Conservation (phyloP, 352 stramenopile genomes). For the Pythium pyrilobum region DNA sequence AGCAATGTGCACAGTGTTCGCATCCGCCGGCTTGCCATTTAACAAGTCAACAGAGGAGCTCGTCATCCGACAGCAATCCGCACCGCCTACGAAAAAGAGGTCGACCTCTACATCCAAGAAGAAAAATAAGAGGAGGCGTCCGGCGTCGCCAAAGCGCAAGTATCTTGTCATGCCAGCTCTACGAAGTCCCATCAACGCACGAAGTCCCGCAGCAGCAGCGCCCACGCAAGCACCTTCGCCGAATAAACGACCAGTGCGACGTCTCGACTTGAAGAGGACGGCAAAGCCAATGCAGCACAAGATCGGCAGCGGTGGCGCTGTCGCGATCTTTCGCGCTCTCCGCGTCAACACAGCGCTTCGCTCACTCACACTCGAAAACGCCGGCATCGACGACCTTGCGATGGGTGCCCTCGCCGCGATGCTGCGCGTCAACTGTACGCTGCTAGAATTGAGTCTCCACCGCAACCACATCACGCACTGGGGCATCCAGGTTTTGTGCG, state of each 20-base stretch:
- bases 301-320: constrained; percentile 23
- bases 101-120: no score
- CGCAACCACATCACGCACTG: constrained; percentile 45
- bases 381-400: constrained; percentile 39
- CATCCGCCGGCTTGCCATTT: constrained; percentile 13
- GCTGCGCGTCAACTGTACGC: constrained; percentile 47
- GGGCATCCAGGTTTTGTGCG: constrained; percentile 42
- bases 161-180: constrained; percentile 7
- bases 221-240: not conserved
- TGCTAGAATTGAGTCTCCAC: constrained; percentile 48
- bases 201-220: not conserved
- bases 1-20: constrained; percentile 27
- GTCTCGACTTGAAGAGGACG: no score
- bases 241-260: no score
- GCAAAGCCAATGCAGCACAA: not conserved
- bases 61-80: constrained; percentile 14
- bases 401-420: constrained; percentile 55
- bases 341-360: constrained; percentile 42
- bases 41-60: constrained; percentile 22
- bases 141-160: constrained; percentile 3
- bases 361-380: constrained; percentile 44
- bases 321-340: constrained; percentile 50
- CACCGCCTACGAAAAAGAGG: not conserved
- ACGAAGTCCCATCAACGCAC: not conserved
- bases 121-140: constrained; percentile 11